Base-by-base conservation (phyloP, 106 monocot genomes). In the Dactylorhiza incarnata region DNA sequence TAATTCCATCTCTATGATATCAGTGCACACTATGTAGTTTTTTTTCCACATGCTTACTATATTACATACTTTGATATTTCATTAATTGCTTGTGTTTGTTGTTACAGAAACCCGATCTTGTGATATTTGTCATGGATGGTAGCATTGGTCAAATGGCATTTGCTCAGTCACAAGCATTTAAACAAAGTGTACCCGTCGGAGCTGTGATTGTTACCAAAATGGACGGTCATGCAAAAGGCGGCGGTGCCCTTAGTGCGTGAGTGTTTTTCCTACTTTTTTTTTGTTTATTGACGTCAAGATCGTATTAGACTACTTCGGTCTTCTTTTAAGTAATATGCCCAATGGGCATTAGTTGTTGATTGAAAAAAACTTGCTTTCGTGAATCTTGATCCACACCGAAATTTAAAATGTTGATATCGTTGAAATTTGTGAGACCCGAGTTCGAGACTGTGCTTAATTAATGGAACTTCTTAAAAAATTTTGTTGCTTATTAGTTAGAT, bases 141-240 rank as follows among this genome's bases (percentile, higher is more conserved):
- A 99, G 99, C 85, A 99, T 99, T 74, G 99, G 99, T 26, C 94
- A 92, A 88, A 92, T 94, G 77, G 94, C 99, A 61, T 94, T 88
- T 88, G 94, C 94, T 87, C 94, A 99, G 78, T 94, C 99, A 43
- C 94, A 92, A 76, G 94, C 99, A 49, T 99, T 99, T 47, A 99
- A 84, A 78, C 94, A 99, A 83, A 99, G 99, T 84, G 99, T 92
- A 68, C 78, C 99, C 6, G 94, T 99, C 52, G 99, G 99, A 49
- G 94, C 99, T 85, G 99, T 99, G 66, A 94, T 99, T 78, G 73
- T 99, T 10, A 94, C 94, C 13, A 99, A 99, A 85, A 99, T 99
- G 99, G 99, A 99, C 81, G 99, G 99, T 54, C 99, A 99, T 87
- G 99, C 99, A 19, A 99, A 91, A 88, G 97, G 99, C 78, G 99